phyloP scores from a whole-genome alignment of 345 rosid genomes.

The Brassica napus region Da-Ae NC_063435.1:3377001-3377500 shows the following conservation, averaged over 20 bases:
- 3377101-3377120: conserved; percentile 32
- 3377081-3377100: conserved; percentile 19
- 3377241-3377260: conserved; percentile 34
- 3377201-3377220: background rate
- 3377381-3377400: no score
- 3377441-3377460: no score
- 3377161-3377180: background rate
- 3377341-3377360: background rate
- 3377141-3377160: conserved; percentile 3
- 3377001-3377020: background rate
- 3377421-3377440: no score
- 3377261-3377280: background rate
- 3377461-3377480: no score
- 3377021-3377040: background rate
- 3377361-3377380: no score
- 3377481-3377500: no score
- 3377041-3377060: background rate
- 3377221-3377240: conserved; percentile 64
- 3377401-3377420: no score
- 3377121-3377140: background rate
- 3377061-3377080: conserved; percentile 3
- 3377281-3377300: background rate
- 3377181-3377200: background rate
- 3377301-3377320: background rate
- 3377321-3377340: background rate